Base-by-base conservation (phyloP, 305 asterid genomes). In the Fraxinus latifolia region DNA sequence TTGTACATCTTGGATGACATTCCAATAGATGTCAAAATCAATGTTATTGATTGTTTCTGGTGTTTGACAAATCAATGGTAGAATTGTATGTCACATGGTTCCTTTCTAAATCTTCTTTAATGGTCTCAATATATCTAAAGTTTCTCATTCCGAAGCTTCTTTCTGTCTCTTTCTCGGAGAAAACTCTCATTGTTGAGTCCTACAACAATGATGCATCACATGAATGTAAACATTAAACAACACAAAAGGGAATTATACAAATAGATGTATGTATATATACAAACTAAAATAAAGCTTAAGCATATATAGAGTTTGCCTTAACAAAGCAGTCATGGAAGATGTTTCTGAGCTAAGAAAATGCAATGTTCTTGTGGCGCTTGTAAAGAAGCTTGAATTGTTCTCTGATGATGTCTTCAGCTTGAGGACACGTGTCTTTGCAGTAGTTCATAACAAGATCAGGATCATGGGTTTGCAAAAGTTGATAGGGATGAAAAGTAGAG, bases 331-430 rank as follows among this genome's bases (percentile, higher is more conserved):
- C 99, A 74, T 95, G 99, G 90, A 95, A 95, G 79, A 95, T 92
- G 92, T 94, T 95, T 79, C 99, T 90, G 72, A 95, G 97, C 98
- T 98, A 95, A 21, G 97, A 95, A 86, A 94, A 95, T 0, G 99
- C 99, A 67, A 98, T 95, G 92, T 95, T 95, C 91, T 95, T 95
- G 96, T 95, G 99, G 87, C 98, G 97, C 86, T 95, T 95, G 93
- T 95, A 95, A 3, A 95, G 97, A 23, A 95, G 97, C 80, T 87
- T 90, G 74, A 95, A 98, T 85, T 95, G 99, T 62, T 94, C 98
- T n/a, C 78, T 91, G 92, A 95, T 94, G 85, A 95, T 87, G 1
- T 94, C 98, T 80, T 95, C 99, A 55, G 99, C 99, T 84, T 94
- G 99, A 65, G 99, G 99, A 39, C 99, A 95, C 9, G 95, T 81